Evolutionary conservation across 306 rosid genomes (phyloP), one percentile per base, ranked within the genome.

Genomic region (Vigna unguiculata): DNA sequence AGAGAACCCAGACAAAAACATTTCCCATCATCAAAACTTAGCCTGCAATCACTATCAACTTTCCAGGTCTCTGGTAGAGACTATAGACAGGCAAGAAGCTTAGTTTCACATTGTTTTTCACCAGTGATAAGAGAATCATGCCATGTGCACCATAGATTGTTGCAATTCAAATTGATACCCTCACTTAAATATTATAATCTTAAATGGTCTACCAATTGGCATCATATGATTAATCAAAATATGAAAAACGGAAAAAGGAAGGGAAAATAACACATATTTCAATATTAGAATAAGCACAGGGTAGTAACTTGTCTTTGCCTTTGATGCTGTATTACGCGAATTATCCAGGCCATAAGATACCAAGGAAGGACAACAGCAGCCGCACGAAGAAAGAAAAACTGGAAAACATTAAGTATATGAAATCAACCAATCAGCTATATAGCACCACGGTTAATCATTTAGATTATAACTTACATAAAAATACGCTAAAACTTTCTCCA

Each of bases 341-440:
- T 81, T 54, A 91, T 87, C 91, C 90, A 74, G 16, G 87, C 92
- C 85, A 85, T 63, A 30, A 90, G 83, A 84, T 79, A 88, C 83
- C 85, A 86, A 7, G 92, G 88, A 61, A 90, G 81, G 25, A 85
- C 83, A 64, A 90, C 85, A 46, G 91, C 90, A 85, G 85, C 92
- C 63, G 89, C 87, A 9, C 91, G 84, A 41, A 88, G 86, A 80
- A 88, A 75, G 82, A 86, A 81, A 69, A 90, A 75, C 92, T 90
- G 89, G 48, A 57, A 65, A 30, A 78, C 43, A 78, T 22, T 6
- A 69, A 63, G 17, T 20, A 47, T 20, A 69, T 20, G 43, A 14
- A 36, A 78, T 57, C 67, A 47, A 46, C 46, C 40, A 55, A 32
- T 57, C 52, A 48, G 24, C 66, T 41, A 52, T 54, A 48, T 30